Evolutionary conservation across 768 basidiomycete species (phyloP), one percentile per base, ranked within the genome.

Genomic region (Leccinum longicurvipes): DNA sequence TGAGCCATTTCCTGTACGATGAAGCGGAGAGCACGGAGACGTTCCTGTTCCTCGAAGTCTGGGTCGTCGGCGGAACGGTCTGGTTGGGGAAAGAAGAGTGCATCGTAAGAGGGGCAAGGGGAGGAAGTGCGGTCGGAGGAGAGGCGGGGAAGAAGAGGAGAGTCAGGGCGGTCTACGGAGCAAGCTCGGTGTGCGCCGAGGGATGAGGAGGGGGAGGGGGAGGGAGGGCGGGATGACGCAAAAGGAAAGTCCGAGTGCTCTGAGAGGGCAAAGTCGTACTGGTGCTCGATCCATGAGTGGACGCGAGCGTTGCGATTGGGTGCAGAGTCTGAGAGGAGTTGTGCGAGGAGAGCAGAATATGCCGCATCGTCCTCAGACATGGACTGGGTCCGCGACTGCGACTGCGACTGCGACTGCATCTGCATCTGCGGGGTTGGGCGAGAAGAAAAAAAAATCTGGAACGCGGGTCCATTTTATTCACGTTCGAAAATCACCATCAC

Each of bases 1-100:
- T 62, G 64, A 0, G 65, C 60, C 73, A 74, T 74, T 59, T 74
- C 71, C 29, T 69, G 72, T 4, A 74, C 64, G 56, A 74, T 71
- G 53, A 71, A 73, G 21, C 67, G 65, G 53, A 75, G 68, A 0
- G 74, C 61, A 9, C 73, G 73, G 42, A 69, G 56, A 39, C 72
- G 72, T 50, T 74, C 71, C 12, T 64, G 57, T 44, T 72, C 66
- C 24, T 67, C 67, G 41, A 63, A 60, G 14, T 60, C 60, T 19
- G 50, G 41, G 23, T 59, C 54, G 21, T 56, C 60, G 14, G 58
- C 23, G 21, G 42, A 0, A 19, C 36, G 21, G 5, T 61, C 17
- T 11, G 65, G 50, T 0, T 54, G 52, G 1, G 73, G 71, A 36
- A 75, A 71, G 54, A 76, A 72, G 50, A 72, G 66, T 27, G 72